These are phyloP conservation scores for Fusarium kyushuense DNA, from an alignment of 2,329 filamentous ascomycete genomes.

Conservation along the genomic window DNA sequence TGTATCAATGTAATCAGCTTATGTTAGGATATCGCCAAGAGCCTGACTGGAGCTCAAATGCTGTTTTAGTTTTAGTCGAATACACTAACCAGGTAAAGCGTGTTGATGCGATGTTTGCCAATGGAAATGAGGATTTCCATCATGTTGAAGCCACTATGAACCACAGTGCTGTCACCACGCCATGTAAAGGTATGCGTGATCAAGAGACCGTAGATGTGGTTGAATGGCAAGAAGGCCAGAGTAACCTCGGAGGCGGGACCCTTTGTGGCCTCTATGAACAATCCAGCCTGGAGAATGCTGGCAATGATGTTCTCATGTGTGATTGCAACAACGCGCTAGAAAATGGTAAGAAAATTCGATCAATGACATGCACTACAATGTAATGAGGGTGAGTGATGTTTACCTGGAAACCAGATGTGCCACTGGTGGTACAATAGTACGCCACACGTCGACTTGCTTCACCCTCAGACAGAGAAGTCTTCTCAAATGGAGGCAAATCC, in stretches of 20 bases:
- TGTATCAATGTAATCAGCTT: background rate
- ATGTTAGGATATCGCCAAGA: background rate
- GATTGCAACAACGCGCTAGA: slow-evolving; percentile 8
- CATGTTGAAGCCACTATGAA: slow-evolving; percentile 8
- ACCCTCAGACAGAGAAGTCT: background rate
- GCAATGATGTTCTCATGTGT: slow-evolving; percentile 11
- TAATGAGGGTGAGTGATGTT: background rate
- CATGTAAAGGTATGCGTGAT: slow-evolving; percentile 14
- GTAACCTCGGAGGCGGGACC: slow-evolving; percentile 7
- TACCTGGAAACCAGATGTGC: slow-evolving; percentile 10
- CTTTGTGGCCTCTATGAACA: slow-evolving; percentile 10
- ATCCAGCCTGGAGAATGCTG: slow-evolving; percentile 10
- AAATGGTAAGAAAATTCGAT: background rate
- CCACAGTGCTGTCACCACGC: slow-evolving; percentile 9
- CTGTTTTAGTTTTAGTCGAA: background rate
- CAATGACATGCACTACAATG: background rate
- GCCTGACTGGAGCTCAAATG: background rate
- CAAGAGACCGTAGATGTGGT: slow-evolving; percentile 10
- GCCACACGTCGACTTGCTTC: slow-evolving; percentile 8
- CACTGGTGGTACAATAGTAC: slow-evolving; percentile 12
- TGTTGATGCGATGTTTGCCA: slow-evolving; percentile 8
- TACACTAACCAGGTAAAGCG: slow-evolving; percentile 7
- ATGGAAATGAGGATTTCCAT: slow-evolving; percentile 14
- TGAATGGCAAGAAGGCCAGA: slow-evolving; percentile 6
- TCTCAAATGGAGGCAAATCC: background rate